Evolutionary conservation across 225 moss, liverwort and hornwort species (phyloP).

Genomic region (Asterella californica): DNA sequence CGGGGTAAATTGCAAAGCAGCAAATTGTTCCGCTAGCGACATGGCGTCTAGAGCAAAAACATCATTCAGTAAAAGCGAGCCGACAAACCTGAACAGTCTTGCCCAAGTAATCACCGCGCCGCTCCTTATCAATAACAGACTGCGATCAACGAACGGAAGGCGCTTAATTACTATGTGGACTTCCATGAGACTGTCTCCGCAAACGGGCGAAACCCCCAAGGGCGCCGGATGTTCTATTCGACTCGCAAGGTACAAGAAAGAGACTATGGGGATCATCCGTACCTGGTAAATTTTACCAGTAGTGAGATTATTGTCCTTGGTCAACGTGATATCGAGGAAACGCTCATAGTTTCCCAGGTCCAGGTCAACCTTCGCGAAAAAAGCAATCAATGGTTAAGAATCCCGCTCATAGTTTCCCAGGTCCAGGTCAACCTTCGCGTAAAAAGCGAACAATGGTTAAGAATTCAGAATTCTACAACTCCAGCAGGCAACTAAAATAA

Average conservation of each 20-base stretch:
- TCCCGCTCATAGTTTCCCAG: not conserved
- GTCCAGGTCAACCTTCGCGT: too few relatives aligned
- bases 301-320: conserved; percentile 32
- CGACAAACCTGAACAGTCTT: conserved; percentile 78
- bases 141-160: conserved; percentile 22
- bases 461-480: too few relatives aligned
- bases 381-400: not conserved
- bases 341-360: conserved; percentile 38
- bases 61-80: not conserved
- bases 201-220: not conserved
- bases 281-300: conserved; percentile 46
- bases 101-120: conserved; percentile 78
- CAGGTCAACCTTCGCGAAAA: conserved; percentile 26
- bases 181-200: not conserved
- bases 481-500: not conserved
- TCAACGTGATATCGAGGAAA: conserved; percentile 34
- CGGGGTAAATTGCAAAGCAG: too few relatives aligned
- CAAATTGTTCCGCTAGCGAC: too few relatives aligned
- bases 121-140: conserved; percentile 87
- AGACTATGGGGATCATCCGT: not conserved
- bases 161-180: not conserved
- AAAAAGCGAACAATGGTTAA: too few relatives aligned
- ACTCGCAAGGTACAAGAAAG: not conserved
- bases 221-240: not conserved
- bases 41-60: too few relatives aligned